Evolutionary conservation across 2,329 filamentous ascomycete species (phyloP).

Genomic region (Verruconis gallopava): DNA sequence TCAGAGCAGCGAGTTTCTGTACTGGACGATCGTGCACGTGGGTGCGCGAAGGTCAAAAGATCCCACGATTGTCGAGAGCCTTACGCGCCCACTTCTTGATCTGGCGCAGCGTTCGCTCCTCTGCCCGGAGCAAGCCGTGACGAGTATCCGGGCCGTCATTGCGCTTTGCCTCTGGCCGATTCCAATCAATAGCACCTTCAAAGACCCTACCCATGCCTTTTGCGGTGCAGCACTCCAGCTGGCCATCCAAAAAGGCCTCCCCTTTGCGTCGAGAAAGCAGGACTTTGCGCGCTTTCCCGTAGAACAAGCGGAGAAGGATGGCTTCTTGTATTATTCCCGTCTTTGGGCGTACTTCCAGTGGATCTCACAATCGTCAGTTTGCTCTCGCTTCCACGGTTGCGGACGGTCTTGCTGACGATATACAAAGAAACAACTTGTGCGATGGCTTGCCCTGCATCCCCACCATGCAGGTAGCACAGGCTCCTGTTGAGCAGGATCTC

Average conservation of each 20-base stretch:
- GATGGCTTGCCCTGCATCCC: slow-evolving; percentile 11
- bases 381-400: too few relatives aligned
- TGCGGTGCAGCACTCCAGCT: slow-evolving; percentile 28
- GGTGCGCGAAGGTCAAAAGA: slow-evolving; percentile 25
- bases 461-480: background rate
- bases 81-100: slow-evolving; percentile 22
- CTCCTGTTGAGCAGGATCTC: background rate
- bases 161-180: slow-evolving; percentile 29
- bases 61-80: slow-evolving; percentile 21
- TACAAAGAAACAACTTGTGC: slow-evolving; percentile 25
- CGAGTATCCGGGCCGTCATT: slow-evolving; percentile 27
- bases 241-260: slow-evolving; percentile 28
- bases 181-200: slow-evolving; percentile 29
- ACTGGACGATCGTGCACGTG: slow-evolving; percentile 28
- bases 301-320: slow-evolving; percentile 23
- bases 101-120: slow-evolving; percentile 24
- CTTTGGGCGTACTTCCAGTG: background rate
- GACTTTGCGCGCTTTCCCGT: slow-evolving; percentile 27
- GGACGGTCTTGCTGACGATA: too few relatives aligned
- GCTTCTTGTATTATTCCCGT: slow-evolving; percentile 14
- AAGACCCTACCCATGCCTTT: slow-evolving; percentile 27
- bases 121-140: slow-evolving; percentile 22
- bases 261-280: slow-evolving; percentile 26
- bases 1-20: slow-evolving; percentile 24
- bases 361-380: background rate